Evolutionary conservation across 1,139 yeast species (phyloP), one percentile per base, ranked within the genome.

Genomic region (Hansenula anomala): DNA sequence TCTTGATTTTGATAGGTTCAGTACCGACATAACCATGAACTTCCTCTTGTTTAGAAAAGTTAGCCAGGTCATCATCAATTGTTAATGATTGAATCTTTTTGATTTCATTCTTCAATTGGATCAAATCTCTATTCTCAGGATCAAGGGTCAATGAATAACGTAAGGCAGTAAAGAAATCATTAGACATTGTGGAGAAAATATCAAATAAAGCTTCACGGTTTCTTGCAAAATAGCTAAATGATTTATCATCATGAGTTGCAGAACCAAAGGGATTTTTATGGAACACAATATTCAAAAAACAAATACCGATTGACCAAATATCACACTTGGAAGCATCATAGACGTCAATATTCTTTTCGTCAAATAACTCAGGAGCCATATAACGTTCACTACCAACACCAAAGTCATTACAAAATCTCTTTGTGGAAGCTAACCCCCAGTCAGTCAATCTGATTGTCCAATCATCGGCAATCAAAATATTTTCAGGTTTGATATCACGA

Each of bases 351-450:
- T 75, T 71, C 42, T 58, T 60, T 23, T 60, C 59, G 51, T 82
- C 88, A 55, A 84, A 78, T 39, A 90, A 67, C 58, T 92, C 98
- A 0, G 98, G 98, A 0, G 97, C 96, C 98, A 92, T 92, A 61
- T 92, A 92, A 44, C 97, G 71, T 61, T 90, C 97, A 36, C 92
- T 80, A 19, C 98, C 98, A 42, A 90, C 86, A 48, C 90, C 96
- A 59, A 89, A 86, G 54, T 90, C 97, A 31, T 75, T 64, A 52
- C 89, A 80, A 33, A 64, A 64, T 38, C 66, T 65, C 24, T 72
- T 67, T 15, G 84, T 78, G 3, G 97, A 83, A 3, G 96, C 95
- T 53, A 88, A 69, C 4, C 96, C 96, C 92, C 95, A 88, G 64
- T 88, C 96, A 41, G 95, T 87, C 39, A 88, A 67, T 58, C 86